A percentile compares a stretch with the other conserved stretches of the same genome.
Evolutionary conservation across 2,329 filamentous ascomycete genomes (phyloP).

Genomic region (Ophiostoma pallidulum): DNA sequence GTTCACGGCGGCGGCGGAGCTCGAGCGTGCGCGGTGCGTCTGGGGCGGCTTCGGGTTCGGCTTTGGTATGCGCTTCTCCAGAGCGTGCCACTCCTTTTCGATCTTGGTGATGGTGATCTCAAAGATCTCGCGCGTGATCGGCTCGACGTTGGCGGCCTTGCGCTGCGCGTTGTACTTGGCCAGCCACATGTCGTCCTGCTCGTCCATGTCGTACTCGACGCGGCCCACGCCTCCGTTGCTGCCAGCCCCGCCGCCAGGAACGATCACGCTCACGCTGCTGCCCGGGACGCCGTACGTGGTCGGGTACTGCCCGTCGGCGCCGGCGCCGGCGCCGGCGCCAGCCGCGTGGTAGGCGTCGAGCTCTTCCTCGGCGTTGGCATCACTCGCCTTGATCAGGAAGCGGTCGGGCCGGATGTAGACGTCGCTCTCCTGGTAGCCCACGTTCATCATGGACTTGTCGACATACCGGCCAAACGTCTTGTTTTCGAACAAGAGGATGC

Average conservation of each 20-base stretch:
- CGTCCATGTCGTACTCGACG: slow-evolving; percentile 99
- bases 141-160: slow-evolving; percentile 62
- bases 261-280: slow-evolving; percentile 34
- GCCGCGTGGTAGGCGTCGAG: slow-evolving; percentile 35
- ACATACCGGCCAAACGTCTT: slow-evolving; percentile 85
- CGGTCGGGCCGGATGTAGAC: slow-evolving; percentile 71
- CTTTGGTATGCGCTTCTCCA: slow-evolving; percentile 95
- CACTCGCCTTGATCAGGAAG: slow-evolving; percentile 56
- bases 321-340: slow-evolving; percentile 40
- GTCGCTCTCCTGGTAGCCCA: slow-evolving; percentile 93
- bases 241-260: slow-evolving; percentile 7
- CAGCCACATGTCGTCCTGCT: slow-evolving; percentile 96
- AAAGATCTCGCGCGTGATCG: slow-evolving; percentile 86
- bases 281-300: slow-evolving; percentile 23
- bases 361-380: slow-evolving; percentile 52
- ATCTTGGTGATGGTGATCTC: slow-evolving; percentile 99
- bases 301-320: not conserved
- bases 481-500: slow-evolving; percentile 73
- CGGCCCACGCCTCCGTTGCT: slow-evolving; percentile 52
- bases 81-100: slow-evolving; percentile 93
- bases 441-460: slow-evolving; percentile 90
- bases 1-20: slow-evolving; percentile 90
- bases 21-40: slow-evolving; percentile 84
- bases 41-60: slow-evolving; percentile 93
- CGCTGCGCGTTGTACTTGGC: slow-evolving; percentile 72